Percentiles rank a stretch among this genome's conserved stretches.
Evolutionary conservation across 305 asterid genomes (phyloP).

Genomic region (Fraxinus xanthoxyloides): DNA sequence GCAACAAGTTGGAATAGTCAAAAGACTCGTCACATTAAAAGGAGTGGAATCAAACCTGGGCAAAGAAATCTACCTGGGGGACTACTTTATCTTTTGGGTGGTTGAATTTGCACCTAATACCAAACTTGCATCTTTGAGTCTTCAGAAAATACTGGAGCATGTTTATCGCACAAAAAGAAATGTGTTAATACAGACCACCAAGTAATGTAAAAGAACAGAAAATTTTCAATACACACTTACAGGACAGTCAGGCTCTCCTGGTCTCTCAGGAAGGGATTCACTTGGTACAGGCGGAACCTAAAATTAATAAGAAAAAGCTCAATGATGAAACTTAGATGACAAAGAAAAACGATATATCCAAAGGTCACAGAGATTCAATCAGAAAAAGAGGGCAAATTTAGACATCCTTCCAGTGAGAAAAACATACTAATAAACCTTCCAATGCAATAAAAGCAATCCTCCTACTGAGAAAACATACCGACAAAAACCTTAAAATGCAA

Average conservation of each 20-base stretch:
- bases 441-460: constrained; percentile 1
- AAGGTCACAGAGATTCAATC: background rate
- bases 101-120: constrained; percentile 11
- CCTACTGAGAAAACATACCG: constrained; percentile 10
- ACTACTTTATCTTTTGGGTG: too few species aligned
- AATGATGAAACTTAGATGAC: constrained; percentile 5
- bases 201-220: constrained; percentile 19
- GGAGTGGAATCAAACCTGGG: too few species aligned
- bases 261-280: constrained; percentile 85
- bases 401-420: constrained; percentile 1
- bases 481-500: constrained; percentile 11
- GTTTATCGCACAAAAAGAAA: constrained; percentile 18
- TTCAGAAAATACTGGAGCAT: constrained; percentile 71
- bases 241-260: constrained; percentile 88
- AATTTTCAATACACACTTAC: constrained; percentile 49
- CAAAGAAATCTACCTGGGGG: too few species aligned
- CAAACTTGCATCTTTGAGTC: constrained; percentile 91
- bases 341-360: background rate
- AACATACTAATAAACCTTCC: background rate
- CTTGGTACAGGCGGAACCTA: constrained; percentile 63
- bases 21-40: too few species aligned
- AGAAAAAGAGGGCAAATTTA: background rate
- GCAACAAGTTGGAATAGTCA: too few species aligned
- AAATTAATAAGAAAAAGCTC: constrained; percentile 31
- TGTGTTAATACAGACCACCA: constrained; percentile 15